Base-by-base conservation (phyloP, 2,329 filamentous ascomycete genomes). In the Rhytidhysteron rufulum region DNA sequence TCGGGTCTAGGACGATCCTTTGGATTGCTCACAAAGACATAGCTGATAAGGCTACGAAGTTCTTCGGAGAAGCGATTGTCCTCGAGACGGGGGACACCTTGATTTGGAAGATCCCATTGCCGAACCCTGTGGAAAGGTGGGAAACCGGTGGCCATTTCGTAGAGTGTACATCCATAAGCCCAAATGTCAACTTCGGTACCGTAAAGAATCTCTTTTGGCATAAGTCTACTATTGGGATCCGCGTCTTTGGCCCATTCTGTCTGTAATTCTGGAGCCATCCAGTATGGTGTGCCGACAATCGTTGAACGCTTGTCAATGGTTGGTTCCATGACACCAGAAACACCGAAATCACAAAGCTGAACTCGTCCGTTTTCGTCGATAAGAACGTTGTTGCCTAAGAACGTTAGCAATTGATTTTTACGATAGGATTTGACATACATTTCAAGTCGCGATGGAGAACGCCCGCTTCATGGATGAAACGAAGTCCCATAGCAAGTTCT, bases 281-380 rank as follows among this genome's bases (percentile, higher is more conserved):
- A 93, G 63, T 90, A 82, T 3, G 84, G 83, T 0, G 88, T 93
- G 17, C 87, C 87, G 41, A 91, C 85, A 35, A 91, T 83, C 1
- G 87, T 91, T 4, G 83, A 83, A 39, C 86, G 74, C 66, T 93
- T 93, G 53, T 86, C 82, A 40, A 82, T 76, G 50, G 86, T 83
- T 31, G 76, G 83, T 58, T 90, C 85, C 41, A 90, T 78, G 34
- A 88, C 79, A 32, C 85, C 86, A 21, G 87, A 85, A 34, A 93
- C 86, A 48, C 88, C 87, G 62, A 93, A 93, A 59, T 93, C 87
- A 58, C 86, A 89, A 24, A 93, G 76, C 61, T 93, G 87, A 6
- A 93, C 84, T 20, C 79, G 72, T 19, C 87, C 87, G 25, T 80
- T 76, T 63, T 91, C 86, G 5, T 83, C 86, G 45, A 93, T 80